phyloP scores from a whole-genome alignment of 768 basidiomycete species.

The Mrakia frigida region DNA sequence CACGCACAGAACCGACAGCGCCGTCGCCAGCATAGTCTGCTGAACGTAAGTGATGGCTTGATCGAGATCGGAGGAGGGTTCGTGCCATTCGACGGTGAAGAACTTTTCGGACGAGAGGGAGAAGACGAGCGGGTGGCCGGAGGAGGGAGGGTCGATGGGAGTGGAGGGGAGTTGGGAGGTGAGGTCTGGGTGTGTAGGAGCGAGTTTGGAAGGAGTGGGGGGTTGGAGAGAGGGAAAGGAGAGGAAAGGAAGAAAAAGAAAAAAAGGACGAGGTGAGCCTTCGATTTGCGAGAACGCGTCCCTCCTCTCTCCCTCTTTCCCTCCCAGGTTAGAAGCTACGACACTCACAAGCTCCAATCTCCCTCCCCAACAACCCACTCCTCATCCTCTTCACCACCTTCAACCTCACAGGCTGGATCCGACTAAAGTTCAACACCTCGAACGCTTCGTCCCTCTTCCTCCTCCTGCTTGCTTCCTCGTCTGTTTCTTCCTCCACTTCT shows the following conservation, averaged over 20 bases:
- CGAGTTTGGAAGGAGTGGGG: background rate
- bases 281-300: background rate
- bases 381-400: background rate
- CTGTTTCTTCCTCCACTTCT: background rate
- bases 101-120: background rate
- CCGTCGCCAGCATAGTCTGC: background rate
- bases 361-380: background rate
- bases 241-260: background rate
- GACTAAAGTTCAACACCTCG: background rate
- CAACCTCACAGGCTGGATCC: background rate
- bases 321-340: too few relatives aligned
- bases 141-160: background rate
- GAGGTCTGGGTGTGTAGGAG: too few relatives aligned
- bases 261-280: background rate
- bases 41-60: background rate
- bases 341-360: background rate
- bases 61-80: background rate
- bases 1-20: constrained; percentile 13
- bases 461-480: background rate
- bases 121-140: background rate
- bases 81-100: background rate
- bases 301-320: too few relatives aligned
- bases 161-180: background rate
- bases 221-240: background rate
- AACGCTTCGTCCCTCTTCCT: constrained; percentile 13